Evolutionary conservation across 2,329 filamentous ascomycete genomes (phyloP), one percentile per base, ranked within the genome.

Genomic region (Rutstroemia sp.): DNA sequence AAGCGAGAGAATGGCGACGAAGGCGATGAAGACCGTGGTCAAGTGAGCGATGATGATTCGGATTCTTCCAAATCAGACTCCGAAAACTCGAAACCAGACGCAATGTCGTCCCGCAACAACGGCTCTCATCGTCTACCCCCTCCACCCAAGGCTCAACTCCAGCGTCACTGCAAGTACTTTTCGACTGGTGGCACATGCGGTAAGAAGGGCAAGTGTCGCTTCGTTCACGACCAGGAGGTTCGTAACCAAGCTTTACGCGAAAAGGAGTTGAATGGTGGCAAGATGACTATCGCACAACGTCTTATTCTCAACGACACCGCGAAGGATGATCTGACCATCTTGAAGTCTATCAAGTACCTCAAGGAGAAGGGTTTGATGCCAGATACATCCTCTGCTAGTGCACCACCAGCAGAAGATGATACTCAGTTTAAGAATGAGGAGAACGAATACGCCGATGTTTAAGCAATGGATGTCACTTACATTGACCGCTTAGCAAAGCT

Each of bases 141-240:
- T 62, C 72, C 79, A 62, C 70, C 78, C 60, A 76, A 79, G 70
- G 82, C 82, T 50, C 82, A 86, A 65, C 77, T 83, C 44, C 77
- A 80, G 51, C 82, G 80, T 61, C 83, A 86, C 66, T 87, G 83
- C 79, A 87, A 87, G 72, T 87, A 87, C 70, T 87, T 80, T 68
- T 84, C 83, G 41, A 86, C 83, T 52, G 83, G 83, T 62, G 83
- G 83, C 59, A 83, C 77, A 57, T 87, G 83, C 71, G 83, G 83
- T 52, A 87, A 87, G 77, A 85, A 85, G 79, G 81, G 82, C 81
- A 86, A 86, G 82, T 87, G 83, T 75, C 83, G 83, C 72, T 87
- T 87, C 72, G 81, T 85, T 61, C 83, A 87, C 69, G 83, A 87
- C 67, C 77, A 79, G 18, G 78, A 79, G 60, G 79, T 84, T 57